phyloP scores from a whole-genome alignment of 83 land plant genomes.

The Diphasiastrum complanatum region DNA sequence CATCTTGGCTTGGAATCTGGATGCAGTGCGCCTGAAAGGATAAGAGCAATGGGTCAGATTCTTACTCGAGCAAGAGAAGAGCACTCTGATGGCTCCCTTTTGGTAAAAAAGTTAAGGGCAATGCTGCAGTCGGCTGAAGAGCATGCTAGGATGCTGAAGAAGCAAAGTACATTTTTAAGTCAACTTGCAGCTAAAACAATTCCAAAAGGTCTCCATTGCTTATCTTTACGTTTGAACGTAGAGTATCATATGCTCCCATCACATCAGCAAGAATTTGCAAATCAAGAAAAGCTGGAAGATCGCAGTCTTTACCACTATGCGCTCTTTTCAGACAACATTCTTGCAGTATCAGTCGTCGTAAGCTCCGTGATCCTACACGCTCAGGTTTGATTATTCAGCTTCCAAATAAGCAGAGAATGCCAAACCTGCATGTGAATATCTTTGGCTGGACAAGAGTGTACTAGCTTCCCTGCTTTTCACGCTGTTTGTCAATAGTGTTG shows the following conservation, averaged over 20 bases:
- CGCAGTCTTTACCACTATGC: conserved; percentile 81
- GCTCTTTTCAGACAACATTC: conserved; percentile 83
- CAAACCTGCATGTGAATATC: neutral
- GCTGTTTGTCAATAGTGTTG: too few species aligned
- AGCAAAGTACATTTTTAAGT: conserved; percentile 71
- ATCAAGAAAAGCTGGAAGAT: conserved; percentile 59
- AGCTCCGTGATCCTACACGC: conserved; percentile 78
- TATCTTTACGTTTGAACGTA: conserved; percentile 70
- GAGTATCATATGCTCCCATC: conserved; percentile 66
- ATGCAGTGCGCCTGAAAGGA: conserved; percentile 64
- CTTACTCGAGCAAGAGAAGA: conserved; percentile 54
- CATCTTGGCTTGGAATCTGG: neutral
- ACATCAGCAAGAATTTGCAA: conserved; percentile 53
- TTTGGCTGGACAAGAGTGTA: too few species aligned
- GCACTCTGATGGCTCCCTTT: conserved; percentile 47
- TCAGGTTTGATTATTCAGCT: conserved; percentile 46
- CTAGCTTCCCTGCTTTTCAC: too few species aligned
- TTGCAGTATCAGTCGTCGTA: conserved; percentile 92
- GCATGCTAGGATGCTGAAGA: conserved; percentile 63
- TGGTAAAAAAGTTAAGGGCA: conserved; percentile 62
- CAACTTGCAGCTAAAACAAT: conserved; percentile 88
- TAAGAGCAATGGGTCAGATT: conserved; percentile 76
- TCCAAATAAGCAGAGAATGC: neutral
- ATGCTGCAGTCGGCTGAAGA: conserved; percentile 89
- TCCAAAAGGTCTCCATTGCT: conserved; percentile 81